Base-by-base conservation (phyloP, 1,284 basidiomycete genomes). In the Pseudozyma pruni region DNA sequence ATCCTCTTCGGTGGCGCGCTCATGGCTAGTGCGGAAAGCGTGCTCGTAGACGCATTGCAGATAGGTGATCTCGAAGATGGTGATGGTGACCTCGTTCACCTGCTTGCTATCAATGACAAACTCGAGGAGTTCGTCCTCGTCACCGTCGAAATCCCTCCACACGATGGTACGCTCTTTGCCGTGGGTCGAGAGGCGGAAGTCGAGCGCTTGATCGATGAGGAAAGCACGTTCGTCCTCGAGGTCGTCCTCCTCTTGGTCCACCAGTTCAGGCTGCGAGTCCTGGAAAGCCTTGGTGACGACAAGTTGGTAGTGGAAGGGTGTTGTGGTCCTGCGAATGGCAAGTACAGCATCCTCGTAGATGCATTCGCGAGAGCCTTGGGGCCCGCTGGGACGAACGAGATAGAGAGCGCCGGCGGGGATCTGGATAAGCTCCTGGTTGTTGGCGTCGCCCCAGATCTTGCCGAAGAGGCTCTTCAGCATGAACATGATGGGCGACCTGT, bases 321-420 rank as follows among this genome's bases (percentile, higher is more conserved):
- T 84, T 0, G 90, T 88, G 16, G 85, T 86, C 20, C 94, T 89
- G 58, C 96, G 89, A 78, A 99, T 91, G 19, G 94, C 94, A 11
- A 91, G 91, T 84, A 96, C 93, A 8, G 94, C 94, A 78, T 96
- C 93, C 75, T 93, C 93, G 84, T 93, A 99, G 86, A 98, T 96
- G 92, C 96, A 98, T 86, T 98, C 95, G 75, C 94, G 86, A 11
- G 91, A 91, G 35, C 92, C 91, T 74, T 95, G 90, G 74, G 96
- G 90, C 73, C 90, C 91, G 60, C 91, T 92, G 35, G 93, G 91
- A 44, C 95, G 89, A 55, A 95, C 89, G 61, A 98, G 89, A 84
- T 91, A 95, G 27, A 98, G 88, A 79, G 94, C 90, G 3, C 95
- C 96, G 67, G 90, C 90, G 14, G 92, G 91, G 55, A 98, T 91